Evolutionary conservation across 2,329 filamentous ascomycete genomes (phyloP).

Genomic region (Clarireedia hainanense): DNA sequence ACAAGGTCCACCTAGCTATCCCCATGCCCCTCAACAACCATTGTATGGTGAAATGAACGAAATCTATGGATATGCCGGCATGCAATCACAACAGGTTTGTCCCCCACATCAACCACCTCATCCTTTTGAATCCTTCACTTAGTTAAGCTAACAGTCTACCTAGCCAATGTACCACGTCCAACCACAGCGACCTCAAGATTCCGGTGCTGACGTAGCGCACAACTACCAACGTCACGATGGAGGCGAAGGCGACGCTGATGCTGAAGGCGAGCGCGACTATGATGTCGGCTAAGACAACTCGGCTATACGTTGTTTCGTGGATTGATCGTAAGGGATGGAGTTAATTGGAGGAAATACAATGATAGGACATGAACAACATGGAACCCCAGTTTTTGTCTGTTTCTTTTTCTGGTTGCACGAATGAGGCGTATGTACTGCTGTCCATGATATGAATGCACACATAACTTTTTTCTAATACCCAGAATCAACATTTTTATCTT

Average conservation of each 20-base stretch:
- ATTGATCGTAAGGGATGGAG: conserved; percentile 6
- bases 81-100: conserved; percentile 76
- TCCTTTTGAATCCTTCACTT: conserved; percentile 1
- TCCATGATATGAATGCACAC: conserved; percentile 1
- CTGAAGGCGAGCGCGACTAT: conserved; percentile 38
- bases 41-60: conserved; percentile 78
- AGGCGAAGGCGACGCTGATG: conserved; percentile 36
- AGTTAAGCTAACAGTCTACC: not conserved
- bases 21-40: conserved; percentile 65
- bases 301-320: not conserved
- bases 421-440: conserved; percentile 3
- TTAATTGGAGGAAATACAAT: conserved; percentile 5
- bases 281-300: conserved; percentile 29
- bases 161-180: conserved; percentile 36
- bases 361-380: not conserved
- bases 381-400: not conserved
- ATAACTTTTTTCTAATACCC: not conserved
- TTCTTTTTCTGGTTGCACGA: not conserved
- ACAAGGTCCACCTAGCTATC: conserved; percentile 60
- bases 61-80: conserved; percentile 78
- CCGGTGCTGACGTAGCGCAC: conserved; percentile 31
- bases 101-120: not conserved
- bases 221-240: conserved; percentile 33
- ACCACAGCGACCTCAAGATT: conserved; percentile 32
- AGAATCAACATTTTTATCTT: not conserved